Base-by-base conservation (phyloP, 2,329 filamentous ascomycete genomes). In the Hypomyces perniciosus region DNA sequence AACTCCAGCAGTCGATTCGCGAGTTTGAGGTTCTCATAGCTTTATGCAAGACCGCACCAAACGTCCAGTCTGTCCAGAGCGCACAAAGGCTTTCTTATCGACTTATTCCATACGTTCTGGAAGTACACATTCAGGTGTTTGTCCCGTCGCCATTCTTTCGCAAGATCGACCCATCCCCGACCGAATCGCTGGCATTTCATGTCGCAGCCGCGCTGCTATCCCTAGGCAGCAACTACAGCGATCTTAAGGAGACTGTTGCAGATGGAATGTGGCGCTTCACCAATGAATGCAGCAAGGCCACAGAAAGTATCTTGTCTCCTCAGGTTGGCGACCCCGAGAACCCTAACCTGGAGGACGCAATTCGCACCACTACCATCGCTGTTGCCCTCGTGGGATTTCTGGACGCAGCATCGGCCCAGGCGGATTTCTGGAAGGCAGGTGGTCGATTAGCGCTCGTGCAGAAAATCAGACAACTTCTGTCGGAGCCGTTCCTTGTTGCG, bases 11-110 rank as follows among this genome's bases (percentile, higher is more conserved):
- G 90, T 88, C 85, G 48, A 83, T 91, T 48, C 85, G 88, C 62
- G 95, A 99, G 74, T 85, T 96, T 59, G 92, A 99, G 68, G 88
- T 95, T 48, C 78, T 99, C 28, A 73, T 97, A 28, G 90, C 93
- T 40, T 77, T 99, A 28, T 97, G 92, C 75, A 92, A 91, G 71
- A 89, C 92, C 48, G 89, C 91, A 4, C 86, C 90, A 4, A 79
- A 83, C 27, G 77, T 97, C 28, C 78, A 84, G 47, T 84, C 82
- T 42, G 68, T 74, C 39, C 81, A 88, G 54, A 86, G 87, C 63
- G 91, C 90, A 29, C 82, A 88, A 61, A 86, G 83, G 61, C 80
- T 99, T 37, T 80, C 85, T n/a, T 76, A 78, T 33, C 90, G 95
- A 59, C 73, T 99, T 38, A 80, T 84, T 6, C 86, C 86, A 5